phyloP scores from a whole-genome alignment of 805 yeast genomes.

The Yarrowia sp. region DNA sequence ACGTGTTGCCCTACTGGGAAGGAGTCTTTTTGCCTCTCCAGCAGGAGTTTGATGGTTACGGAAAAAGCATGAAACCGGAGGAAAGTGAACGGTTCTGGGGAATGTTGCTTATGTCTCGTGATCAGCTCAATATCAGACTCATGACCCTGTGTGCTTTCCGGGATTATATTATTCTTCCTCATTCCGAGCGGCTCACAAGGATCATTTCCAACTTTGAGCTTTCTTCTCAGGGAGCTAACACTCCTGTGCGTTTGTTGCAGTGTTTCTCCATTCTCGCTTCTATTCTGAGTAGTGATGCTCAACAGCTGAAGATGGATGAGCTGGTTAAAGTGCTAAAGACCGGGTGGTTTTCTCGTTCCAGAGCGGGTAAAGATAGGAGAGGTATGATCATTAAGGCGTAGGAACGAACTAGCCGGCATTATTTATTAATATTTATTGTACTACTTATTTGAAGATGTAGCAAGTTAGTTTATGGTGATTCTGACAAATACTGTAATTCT shows the following conservation, averaged over 20 bases:
- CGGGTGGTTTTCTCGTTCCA: slow-evolving; percentile 36
- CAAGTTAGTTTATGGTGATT: no score
- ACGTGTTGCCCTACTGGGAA: slow-evolving; percentile 55
- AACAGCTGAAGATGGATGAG: slow-evolving; percentile 59
- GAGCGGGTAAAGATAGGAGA: slow-evolving; percentile 36
- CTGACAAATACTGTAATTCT: no score
- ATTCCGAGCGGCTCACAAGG: slow-evolving; percentile 33
- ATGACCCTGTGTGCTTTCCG: slow-evolving; percentile 40
- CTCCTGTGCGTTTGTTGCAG: slow-evolving; percentile 48
- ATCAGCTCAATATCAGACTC: slow-evolving; percentile 35
- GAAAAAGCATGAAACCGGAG: slow-evolving; percentile 42
- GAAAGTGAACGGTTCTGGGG: slow-evolving; percentile 43
- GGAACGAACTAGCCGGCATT: background rate
- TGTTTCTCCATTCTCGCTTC: slow-evolving; percentile 60
- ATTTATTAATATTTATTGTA: slow-evolving; percentile 8
- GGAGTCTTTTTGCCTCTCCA: slow-evolving; percentile 64
- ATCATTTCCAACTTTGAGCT: slow-evolving; percentile 30
- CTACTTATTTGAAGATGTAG: background rate
- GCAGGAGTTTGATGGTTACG: slow-evolving; percentile 47
- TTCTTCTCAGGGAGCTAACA: slow-evolving; percentile 30
- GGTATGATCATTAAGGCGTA: slow-evolving; percentile 30
- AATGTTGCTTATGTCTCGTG: slow-evolving; percentile 32
- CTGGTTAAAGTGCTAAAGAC: slow-evolving; percentile 39
- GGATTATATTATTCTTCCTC: slow-evolving; percentile 40
- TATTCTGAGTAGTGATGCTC: slow-evolving; percentile 52